Evolutionary conservation across 1,139 yeast genomes (phyloP).

Genomic region (Zygosaccharomyces sapae): DNA sequence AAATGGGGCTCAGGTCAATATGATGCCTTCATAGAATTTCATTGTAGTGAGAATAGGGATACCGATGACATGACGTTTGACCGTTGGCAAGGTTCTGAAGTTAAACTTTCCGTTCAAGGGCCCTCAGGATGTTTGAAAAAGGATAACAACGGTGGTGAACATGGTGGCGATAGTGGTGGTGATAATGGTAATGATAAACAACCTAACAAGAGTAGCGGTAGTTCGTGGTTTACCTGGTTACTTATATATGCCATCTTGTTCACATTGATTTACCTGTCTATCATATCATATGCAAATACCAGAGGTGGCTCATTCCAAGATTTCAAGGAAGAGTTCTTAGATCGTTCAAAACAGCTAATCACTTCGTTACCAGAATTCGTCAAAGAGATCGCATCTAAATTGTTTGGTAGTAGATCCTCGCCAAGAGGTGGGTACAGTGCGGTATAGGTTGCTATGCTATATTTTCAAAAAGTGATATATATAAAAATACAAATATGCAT

Average conservation of each 20-base stretch:
- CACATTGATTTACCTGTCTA: constrained; percentile 66
- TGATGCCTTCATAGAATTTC: constrained; percentile 48
- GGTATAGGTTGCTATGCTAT: constrained; percentile 44
- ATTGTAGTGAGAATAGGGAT: constrained; percentile 46
- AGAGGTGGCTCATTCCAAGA: constrained; percentile 43
- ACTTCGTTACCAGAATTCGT: constrained; percentile 68
- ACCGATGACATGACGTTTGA: constrained; percentile 34
- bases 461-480: constrained; percentile 3
- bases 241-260: constrained; percentile 63
- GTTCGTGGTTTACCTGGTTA: constrained; percentile 65
- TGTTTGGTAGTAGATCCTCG: constrained; percentile 51
- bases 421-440: constrained; percentile 90
- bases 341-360: constrained; percentile 55
- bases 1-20: constrained; percentile 66
- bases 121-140: constrained; percentile 36
- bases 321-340: constrained; percentile 66
- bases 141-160: constrained; percentile 7
- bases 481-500: neutral
- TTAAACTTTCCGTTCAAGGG: constrained; percentile 27
- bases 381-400: constrained; percentile 63
- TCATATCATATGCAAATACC: constrained; percentile 68
- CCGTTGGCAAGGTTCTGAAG: constrained; percentile 27
- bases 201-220: constrained; percentile 32
- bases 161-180: constrained; percentile 15
- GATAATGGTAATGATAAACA: constrained; percentile 26